phyloP scores from a whole-genome alignment of 371 early-diverging fungal genomes.

The Zopfochytrium polystomum region DNA sequence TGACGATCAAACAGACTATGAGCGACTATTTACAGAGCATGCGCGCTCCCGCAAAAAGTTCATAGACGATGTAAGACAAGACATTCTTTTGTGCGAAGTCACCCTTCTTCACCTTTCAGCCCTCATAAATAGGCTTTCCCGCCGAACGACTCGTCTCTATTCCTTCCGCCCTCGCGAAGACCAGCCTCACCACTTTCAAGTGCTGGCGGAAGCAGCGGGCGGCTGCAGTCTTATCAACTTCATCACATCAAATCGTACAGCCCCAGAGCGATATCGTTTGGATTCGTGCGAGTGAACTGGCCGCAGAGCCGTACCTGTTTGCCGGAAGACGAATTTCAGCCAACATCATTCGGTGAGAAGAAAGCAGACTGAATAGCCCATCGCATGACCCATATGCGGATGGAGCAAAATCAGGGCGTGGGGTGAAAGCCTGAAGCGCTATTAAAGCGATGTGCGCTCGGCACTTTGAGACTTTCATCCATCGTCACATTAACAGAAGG shows the following conservation, averaged over 20 bases:
- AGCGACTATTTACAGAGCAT: conserved; percentile 18
- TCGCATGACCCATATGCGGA: no score
- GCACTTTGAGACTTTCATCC: no score
- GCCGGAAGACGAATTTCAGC: conserved; percentile 7
- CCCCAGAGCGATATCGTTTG: conserved; percentile 19
- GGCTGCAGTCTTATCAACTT: neutral
- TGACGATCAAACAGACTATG: conserved; percentile 15
- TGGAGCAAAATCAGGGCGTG: neutral
- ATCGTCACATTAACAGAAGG: no score
- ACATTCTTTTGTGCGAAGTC: neutral
- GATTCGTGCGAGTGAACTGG: conserved; percentile 30
- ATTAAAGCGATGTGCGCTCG: conserved; percentile 23
- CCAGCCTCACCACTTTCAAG: neutral
- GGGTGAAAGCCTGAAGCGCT: conserved; percentile 13
- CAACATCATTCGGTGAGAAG: conserved; percentile 17
- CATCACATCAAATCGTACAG: neutral
- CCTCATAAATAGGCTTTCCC: conserved; percentile 20
- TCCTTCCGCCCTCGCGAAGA: conserved; percentile 5
- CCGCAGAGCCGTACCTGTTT: conserved; percentile 21
- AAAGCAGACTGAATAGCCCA: no score
- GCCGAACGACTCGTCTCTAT: conserved; percentile 24
- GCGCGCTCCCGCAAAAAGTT: conserved; percentile 17
- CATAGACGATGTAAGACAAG: conserved; percentile 15
- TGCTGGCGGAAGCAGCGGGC: neutral
- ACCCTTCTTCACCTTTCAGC: neutral